phyloP scores from a whole-genome alignment of 2,329 filamentous ascomycete species.

The Cryphonectria naterciae region DNA sequence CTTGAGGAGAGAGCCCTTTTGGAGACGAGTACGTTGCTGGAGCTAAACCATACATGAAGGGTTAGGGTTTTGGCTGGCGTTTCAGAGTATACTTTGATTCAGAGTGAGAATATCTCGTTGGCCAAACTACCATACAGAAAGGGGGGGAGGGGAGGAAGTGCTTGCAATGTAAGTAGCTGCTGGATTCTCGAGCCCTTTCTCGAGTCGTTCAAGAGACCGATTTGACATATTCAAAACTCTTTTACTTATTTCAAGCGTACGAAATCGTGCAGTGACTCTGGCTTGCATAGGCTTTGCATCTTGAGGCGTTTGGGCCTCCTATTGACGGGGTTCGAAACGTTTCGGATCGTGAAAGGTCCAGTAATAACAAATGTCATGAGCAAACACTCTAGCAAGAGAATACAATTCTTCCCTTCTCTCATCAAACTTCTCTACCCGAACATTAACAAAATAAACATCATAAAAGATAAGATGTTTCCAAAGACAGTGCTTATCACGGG shows the following conservation, averaged over 20 bases:
- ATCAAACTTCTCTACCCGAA: no score
- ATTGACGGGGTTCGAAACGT: constrained; percentile 4
- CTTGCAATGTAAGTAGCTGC: neutral
- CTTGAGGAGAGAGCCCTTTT: no score
- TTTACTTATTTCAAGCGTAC: neutral
- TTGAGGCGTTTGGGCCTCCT: neutral
- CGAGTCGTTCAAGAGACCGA: neutral
- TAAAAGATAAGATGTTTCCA: neutral
- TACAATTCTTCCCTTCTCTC: no score
- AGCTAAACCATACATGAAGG: neutral
- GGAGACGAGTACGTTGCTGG: neutral
- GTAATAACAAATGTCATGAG: neutral
- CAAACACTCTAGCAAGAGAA: neutral
- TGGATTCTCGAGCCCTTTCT: neutral
- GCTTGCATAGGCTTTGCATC: neutral
- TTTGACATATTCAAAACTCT: neutral
- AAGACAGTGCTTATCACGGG: constrained; percentile 43
- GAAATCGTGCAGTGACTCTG: neutral
- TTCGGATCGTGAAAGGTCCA: neutral
- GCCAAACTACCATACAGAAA: neutral
- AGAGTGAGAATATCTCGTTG: neutral
- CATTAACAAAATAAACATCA: neutral
- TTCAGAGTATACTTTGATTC: neutral
- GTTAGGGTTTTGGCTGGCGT: neutral
- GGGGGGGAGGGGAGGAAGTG: no score